phyloP scores from a whole-genome alignment of 108 stramenopile genomes.

The Phaeodactylum tricornutum region DNA sequence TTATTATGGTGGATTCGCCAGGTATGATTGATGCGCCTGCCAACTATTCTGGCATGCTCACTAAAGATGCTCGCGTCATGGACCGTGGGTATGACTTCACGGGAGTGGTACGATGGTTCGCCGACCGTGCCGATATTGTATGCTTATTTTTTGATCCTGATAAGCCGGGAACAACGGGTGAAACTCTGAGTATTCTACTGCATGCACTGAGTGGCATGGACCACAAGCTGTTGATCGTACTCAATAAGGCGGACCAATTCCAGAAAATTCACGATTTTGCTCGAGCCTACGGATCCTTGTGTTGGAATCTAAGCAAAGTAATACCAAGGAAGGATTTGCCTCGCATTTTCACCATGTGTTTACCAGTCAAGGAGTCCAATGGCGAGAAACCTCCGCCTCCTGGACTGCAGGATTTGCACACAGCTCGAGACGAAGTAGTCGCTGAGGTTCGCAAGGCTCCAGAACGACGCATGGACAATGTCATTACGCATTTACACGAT shows the following conservation, averaged over 20 bases:
- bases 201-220: constrained; percentile 94
- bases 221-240: constrained; percentile 96
- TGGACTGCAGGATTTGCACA: constrained; percentile 3
- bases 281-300: constrained; percentile 94
- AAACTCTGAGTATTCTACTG: constrained; percentile 90
- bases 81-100: constrained; percentile 98
- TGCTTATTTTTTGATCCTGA: constrained; percentile 98
- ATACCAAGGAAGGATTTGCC: constrained; percentile 94
- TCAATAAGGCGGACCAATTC: constrained; percentile 95
- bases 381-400: not conserved
- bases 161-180: constrained; percentile 91
- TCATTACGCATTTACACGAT: constrained; percentile 92
- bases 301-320: constrained; percentile 98
- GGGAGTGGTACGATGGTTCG: constrained; percentile 92
- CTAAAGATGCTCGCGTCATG: constrained; percentile 21
- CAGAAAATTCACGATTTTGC: constrained; percentile 98
- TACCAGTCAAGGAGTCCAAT: constrained; percentile 36
- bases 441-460: constrained; percentile 94
- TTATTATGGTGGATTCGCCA: constrained; percentile 92
- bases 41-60: constrained; percentile 28
- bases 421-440: constrained; percentile 85
- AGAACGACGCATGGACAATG: constrained; percentile 94
- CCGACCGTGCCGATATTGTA: constrained; percentile 96
- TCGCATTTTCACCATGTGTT: constrained; percentile 98
- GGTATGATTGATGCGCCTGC: constrained; percentile 96